Evolutionary conservation across 208 protist species (phyloP).

Genomic region (Crithidia fasciculata): DNA sequence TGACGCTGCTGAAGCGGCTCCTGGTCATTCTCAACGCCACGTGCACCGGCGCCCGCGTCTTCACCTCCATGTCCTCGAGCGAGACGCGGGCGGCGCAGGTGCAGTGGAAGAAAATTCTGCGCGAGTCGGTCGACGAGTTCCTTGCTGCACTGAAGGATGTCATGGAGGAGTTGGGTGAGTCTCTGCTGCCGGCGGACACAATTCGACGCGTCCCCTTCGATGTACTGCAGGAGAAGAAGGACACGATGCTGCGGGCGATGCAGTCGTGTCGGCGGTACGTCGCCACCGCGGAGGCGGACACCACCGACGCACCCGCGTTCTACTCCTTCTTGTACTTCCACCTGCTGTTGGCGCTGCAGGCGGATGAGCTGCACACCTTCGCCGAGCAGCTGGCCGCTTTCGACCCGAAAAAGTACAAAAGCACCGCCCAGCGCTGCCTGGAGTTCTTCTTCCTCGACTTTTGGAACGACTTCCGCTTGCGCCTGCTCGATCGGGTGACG

Average conservation of each 20-base stretch:
- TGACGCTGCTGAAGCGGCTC: conserved; percentile 40
- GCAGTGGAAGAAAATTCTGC: conserved; percentile 35
- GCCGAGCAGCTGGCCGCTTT: conserved; percentile 53
- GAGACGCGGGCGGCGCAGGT: conserved; percentile 25
- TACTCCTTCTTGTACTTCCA: conserved; percentile 66
- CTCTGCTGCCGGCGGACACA: conserved; percentile 36
- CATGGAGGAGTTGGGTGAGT: conserved; percentile 30
- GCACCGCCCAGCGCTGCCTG: conserved; percentile 31
- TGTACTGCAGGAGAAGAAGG: conserved; percentile 39
- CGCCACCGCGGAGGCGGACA: conserved; percentile 1
- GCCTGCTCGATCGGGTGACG: conserved; percentile 51
- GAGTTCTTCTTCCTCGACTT: conserved; percentile 63
- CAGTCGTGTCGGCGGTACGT: conserved; percentile 12
- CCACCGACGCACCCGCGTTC: conserved; percentile 38
- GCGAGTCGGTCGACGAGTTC: conserved; percentile 38
- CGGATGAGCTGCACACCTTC: conserved; percentile 59
- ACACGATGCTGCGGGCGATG: conserved; percentile 34
- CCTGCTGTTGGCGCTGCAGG: conserved; percentile 51
- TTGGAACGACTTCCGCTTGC: conserved; percentile 43
- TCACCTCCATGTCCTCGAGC: conserved; percentile 32
- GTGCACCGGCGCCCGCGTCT: conserved; percentile 27
- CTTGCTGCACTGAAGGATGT: conserved; percentile 33
- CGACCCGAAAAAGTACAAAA: conserved; percentile 41
- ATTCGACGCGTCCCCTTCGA: conserved; percentile 36
- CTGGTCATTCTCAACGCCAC: conserved; percentile 53